Conservation (phyloP, 345 rosid genomes). For the Kernera saxatilis region DNA sequence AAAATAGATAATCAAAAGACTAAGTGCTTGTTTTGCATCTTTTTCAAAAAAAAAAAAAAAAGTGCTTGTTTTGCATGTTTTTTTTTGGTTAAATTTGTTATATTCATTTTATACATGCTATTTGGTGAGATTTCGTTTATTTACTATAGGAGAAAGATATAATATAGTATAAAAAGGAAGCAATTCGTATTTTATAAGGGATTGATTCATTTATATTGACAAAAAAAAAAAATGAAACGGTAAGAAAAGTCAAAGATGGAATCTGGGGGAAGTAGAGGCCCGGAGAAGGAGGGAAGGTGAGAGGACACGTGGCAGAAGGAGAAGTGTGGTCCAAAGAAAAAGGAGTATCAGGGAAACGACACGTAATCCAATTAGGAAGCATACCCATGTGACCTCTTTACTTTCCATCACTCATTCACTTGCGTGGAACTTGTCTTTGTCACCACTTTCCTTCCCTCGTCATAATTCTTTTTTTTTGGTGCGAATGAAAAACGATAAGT, state of each 20-base stretch:
- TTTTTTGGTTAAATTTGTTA: not conserved
- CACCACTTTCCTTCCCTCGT: slow-evolving; percentile 27
- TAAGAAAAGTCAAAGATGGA: slow-evolving; percentile 25
- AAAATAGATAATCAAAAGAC: not conserved
- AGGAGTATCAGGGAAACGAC: slow-evolving; percentile 21
- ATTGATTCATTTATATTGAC: not conserved
- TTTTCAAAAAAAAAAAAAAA: not conserved
- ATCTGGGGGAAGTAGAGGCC: slow-evolving; percentile 8
- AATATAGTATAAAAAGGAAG: not conserved
- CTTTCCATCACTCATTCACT: slow-evolving; percentile 19
- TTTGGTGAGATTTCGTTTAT: not conserved
- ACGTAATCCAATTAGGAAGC: slow-evolving; percentile 14
- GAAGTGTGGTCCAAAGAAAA: slow-evolving; percentile 26
- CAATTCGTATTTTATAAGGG: not conserved
- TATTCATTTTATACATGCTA: not conserved
- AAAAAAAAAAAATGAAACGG: not conserved
- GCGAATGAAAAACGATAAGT: no score
- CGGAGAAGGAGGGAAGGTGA: slow-evolving; percentile 18
- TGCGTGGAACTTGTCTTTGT: slow-evolving; percentile 37
- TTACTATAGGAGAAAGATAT: not conserved
- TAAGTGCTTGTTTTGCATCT: not conserved
- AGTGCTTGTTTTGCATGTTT: not conserved
- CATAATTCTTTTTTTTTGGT: not conserved
- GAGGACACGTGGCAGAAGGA: slow-evolving; percentile 21
- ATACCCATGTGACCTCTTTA: slow-evolving; percentile 30